A percentile compares a stretch with the other conserved stretches of the same genome.
phyloP scores from a whole-genome alignment of 2,329 filamentous ascomycete genomes.

The Beauveria sp. region DNA sequence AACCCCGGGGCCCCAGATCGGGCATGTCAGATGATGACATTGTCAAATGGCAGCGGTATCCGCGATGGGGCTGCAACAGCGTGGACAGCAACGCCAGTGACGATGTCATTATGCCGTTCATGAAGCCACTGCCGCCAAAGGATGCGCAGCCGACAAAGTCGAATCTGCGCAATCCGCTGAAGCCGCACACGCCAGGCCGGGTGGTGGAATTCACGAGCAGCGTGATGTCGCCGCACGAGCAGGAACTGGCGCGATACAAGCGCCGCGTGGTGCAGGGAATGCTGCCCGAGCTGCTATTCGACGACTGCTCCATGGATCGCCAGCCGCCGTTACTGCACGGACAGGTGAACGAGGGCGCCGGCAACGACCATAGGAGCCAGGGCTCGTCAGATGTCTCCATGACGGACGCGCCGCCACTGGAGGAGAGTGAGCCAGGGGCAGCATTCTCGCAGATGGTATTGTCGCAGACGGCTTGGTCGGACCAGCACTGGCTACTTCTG shows the following conservation, averaged over 20 bases:
- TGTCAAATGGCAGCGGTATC: constrained; percentile 33
- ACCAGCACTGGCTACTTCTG: constrained; percentile 46
- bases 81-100: constrained; percentile 22
- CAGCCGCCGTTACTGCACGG: background rate
- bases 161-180: constrained; percentile 48
- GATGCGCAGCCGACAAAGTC: constrained; percentile 51
- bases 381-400: constrained; percentile 19
- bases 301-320: constrained; percentile 11
- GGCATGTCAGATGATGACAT: constrained; percentile 35
- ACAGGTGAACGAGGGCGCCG: constrained; percentile 12
- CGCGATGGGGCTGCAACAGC: constrained; percentile 22
- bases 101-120: constrained; percentile 29
- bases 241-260: constrained; percentile 28
- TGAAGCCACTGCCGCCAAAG: constrained; percentile 42
- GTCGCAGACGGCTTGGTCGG: constrained; percentile 39
- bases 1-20: constrained; percentile 29
- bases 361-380: constrained; percentile 28
- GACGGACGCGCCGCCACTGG: constrained; percentile 20
- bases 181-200: constrained; percentile 49
- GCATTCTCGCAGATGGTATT: constrained; percentile 14
- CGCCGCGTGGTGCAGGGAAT: constrained; percentile 17
- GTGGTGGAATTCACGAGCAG: constrained; percentile 51
- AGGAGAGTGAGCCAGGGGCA: background rate
- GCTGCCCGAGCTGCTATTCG: constrained; percentile 13
- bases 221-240: constrained; percentile 38